Conservation (phyloP, 2,329 filamentous ascomycete genomes). For the Ophiocordyceps camponoti-floridani region DNA sequence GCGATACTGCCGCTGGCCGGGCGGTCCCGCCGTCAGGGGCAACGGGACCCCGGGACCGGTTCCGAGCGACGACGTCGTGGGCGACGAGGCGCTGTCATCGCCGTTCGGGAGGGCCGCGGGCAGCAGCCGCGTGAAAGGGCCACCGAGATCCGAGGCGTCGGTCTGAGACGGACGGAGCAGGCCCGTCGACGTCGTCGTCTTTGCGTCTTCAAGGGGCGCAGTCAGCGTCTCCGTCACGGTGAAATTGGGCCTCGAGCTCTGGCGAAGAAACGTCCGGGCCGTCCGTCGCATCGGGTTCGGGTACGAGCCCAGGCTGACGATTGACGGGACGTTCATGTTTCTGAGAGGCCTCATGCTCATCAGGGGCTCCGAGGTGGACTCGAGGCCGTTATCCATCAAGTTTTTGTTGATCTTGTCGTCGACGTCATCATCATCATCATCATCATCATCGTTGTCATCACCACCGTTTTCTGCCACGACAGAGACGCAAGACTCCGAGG, state of each 20-base stretch:
- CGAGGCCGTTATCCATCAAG: conserved; percentile 9
- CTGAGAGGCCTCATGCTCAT: conserved; percentile 13
- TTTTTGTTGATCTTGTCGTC: too few species aligned
- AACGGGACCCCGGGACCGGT: conserved; percentile 23
- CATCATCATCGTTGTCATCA: conserved; percentile 5
- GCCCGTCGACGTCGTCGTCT: neutral
- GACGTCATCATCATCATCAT: neutral
- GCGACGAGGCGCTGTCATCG: neutral
- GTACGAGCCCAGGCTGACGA: conserved; percentile 36
- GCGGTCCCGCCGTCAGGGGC: conserved; percentile 35
- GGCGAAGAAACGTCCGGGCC: conserved; percentile 26
- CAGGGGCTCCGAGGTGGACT: conserved; percentile 1
- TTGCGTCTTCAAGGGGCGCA: neutral
- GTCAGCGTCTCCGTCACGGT: too few species aligned
- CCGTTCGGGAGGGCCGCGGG: neutral
- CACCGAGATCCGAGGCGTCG: conserved; percentile 1
- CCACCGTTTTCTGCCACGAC: conserved; percentile 5
- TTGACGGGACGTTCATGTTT: conserved; percentile 25
- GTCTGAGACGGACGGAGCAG: conserved; percentile 2
- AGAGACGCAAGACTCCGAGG: too few species aligned
- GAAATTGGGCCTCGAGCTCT: neutral
- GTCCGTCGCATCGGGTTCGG: conserved; percentile 34
- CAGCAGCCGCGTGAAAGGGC: neutral
- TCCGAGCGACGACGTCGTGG: conserved; percentile 8
- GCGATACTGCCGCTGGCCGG: conserved; percentile 31